Conservation (phyloP, 768 basidiomycete species). For the Boletus vinaceobasis region DNA sequence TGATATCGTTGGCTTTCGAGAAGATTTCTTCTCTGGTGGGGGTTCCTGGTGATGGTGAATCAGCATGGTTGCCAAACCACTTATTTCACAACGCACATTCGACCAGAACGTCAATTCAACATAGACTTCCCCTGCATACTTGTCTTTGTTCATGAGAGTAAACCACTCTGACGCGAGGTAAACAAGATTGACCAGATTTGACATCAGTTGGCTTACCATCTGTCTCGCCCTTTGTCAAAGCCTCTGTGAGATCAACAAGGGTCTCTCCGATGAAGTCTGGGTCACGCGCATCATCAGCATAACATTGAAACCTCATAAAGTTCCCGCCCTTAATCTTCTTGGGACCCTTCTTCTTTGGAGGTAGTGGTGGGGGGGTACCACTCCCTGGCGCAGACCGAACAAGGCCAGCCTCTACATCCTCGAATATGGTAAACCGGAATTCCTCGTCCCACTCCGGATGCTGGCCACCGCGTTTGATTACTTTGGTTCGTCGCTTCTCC, state of each 20-base stretch:
- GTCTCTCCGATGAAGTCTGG: slow-evolving; percentile 95
- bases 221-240: slow-evolving; percentile 90
- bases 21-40: slow-evolving; percentile 66
- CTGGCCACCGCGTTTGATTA: slow-evolving; percentile 96
- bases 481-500: slow-evolving; percentile 83
- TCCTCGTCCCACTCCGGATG: slow-evolving; percentile 99
- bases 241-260: slow-evolving; percentile 83
- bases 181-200: slow-evolving; percentile 8
- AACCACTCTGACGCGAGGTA: slow-evolving; percentile 77
- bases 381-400: slow-evolving; percentile 39
- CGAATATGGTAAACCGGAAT: slow-evolving; percentile 84
- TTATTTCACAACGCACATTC: slow-evolving; percentile 50
- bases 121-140: slow-evolving; percentile 94
- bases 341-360: slow-evolving; percentile 56
- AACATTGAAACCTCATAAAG: slow-evolving; percentile 79
- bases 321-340: slow-evolving; percentile 67
- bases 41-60: slow-evolving; percentile 53
- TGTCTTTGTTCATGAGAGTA: slow-evolving; percentile 82
- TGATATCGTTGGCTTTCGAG: slow-evolving; percentile 46
- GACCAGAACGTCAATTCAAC: slow-evolving; percentile 97
- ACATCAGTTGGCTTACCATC: slow-evolving; percentile 65
- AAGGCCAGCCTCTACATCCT: slow-evolving; percentile 62
- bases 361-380: slow-evolving; percentile 60
- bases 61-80: background rate
- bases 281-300: slow-evolving; percentile 92